Evolutionary conservation across 805 yeast genomes (phyloP).

Genomic region (Wickerhamiella nectarea): DNA sequence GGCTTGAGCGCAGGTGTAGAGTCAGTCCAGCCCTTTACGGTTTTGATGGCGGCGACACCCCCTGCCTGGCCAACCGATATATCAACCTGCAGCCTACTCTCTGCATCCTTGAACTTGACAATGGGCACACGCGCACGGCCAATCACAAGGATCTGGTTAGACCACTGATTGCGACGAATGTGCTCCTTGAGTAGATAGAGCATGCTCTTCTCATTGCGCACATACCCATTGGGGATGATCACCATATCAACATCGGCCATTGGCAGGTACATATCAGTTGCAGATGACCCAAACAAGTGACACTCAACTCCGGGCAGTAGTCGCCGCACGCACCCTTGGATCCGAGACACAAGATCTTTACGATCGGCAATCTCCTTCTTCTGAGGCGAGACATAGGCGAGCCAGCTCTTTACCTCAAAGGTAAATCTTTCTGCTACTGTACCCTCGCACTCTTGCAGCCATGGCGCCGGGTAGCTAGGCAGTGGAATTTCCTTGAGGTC

Average conservation of each 20-base stretch:
- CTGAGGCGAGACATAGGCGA: slow-evolving; percentile 75
- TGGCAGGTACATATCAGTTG: slow-evolving; percentile 84
- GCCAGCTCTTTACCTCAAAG: slow-evolving; percentile 77
- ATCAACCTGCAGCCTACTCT: slow-evolving; percentile 63
- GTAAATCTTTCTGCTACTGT: slow-evolving; percentile 30
- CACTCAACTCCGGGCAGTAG: slow-evolving; percentile 72
- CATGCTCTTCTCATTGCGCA: slow-evolving; percentile 37
- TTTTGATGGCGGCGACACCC: slow-evolving; percentile 56
- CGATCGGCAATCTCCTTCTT: slow-evolving; percentile 55
- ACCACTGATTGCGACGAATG: slow-evolving; percentile 43
- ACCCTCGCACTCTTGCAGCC: slow-evolving; percentile 2
- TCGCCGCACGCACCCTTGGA: slow-evolving; percentile 38
- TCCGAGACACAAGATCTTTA: slow-evolving; percentile 45
- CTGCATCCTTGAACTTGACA: slow-evolving; percentile 71
- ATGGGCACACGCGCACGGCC: slow-evolving; percentile 90
- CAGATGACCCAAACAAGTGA: slow-evolving; percentile 85
- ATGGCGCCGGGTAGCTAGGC: slow-evolving; percentile 8
- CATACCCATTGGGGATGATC: slow-evolving; percentile 45
- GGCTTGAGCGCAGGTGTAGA: slow-evolving; percentile 71
- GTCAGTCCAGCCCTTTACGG: slow-evolving; percentile 60
- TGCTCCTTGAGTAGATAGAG: slow-evolving; percentile 61
- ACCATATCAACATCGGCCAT: slow-evolving; percentile 96
- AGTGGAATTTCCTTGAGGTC: slow-evolving; percentile 9
- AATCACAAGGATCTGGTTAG: slow-evolving; percentile 58
- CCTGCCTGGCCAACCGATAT: slow-evolving; percentile 82